Conservation (phyloP, 371 early-diverging fungal species). For the Mucor saturninus region DNA sequence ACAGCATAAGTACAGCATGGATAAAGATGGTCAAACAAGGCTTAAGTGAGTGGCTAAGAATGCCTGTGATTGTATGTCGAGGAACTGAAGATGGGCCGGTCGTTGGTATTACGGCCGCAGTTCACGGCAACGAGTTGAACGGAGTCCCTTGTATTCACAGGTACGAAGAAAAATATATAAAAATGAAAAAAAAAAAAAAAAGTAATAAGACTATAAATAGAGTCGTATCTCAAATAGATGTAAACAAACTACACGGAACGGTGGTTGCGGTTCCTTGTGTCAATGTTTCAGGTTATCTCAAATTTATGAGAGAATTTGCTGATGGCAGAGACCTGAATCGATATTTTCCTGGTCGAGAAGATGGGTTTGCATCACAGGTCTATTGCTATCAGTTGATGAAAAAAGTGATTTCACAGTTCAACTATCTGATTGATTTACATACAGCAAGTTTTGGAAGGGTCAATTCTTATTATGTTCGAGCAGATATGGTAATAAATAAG, state of each 20-base stretch:
- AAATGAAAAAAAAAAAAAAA: neutral
- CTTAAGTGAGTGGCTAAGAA: slow-evolving; percentile 67
- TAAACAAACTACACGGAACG: slow-evolving; percentile 76
- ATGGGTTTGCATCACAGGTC: slow-evolving; percentile 81
- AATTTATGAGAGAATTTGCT: slow-evolving; percentile 79
- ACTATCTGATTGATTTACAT: slow-evolving; percentile 87
- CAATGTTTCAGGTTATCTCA: slow-evolving; percentile 85
- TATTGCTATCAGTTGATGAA: slow-evolving; percentile 82
- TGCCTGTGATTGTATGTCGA: slow-evolving; percentile 73
- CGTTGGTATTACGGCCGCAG: slow-evolving; percentile 68
- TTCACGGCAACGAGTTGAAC: slow-evolving; percentile 93
- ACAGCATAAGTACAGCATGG: slow-evolving; percentile 71
- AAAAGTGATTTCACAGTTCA: slow-evolving; percentile 78
- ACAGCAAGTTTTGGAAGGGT: slow-evolving; percentile 88
- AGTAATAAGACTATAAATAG: slow-evolving; percentile 7
- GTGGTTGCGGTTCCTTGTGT: slow-evolving; percentile 89
- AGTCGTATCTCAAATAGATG: slow-evolving; percentile 78
- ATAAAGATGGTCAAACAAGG: slow-evolving; percentile 79
- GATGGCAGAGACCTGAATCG: slow-evolving; percentile 88
- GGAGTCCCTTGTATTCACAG: slow-evolving; percentile 88
- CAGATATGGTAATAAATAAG: slow-evolving; percentile 63
- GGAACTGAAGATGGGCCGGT: slow-evolving; percentile 56
- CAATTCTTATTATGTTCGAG: slow-evolving; percentile 88
- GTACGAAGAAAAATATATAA: slow-evolving; percentile 26
- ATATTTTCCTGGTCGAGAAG: slow-evolving; percentile 77